Conservation (phyloP, 2,329 filamentous ascomycete genomes). For the Fusarium nodosum region DNA sequence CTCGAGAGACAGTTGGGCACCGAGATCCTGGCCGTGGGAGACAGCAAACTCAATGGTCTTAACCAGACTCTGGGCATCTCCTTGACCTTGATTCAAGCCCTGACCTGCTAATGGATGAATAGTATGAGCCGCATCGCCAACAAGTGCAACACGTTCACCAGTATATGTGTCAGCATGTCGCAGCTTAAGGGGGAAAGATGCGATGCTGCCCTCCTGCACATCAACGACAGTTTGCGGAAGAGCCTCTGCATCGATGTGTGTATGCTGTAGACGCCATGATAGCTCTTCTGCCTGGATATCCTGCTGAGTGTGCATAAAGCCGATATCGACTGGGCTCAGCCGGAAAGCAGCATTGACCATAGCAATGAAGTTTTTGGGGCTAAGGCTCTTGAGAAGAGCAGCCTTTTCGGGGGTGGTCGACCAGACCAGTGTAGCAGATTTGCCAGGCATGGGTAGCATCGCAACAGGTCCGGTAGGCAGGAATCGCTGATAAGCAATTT, state of each 20-base stretch:
- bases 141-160: slow-evolving; percentile 87
- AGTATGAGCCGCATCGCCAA: slow-evolving; percentile 95
- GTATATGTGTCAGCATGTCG: slow-evolving; percentile 96
- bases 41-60: slow-evolving; percentile 82
- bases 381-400: slow-evolving; percentile 80
- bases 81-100: slow-evolving; percentile 93
- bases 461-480: slow-evolving; percentile 92
- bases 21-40: slow-evolving; percentile 87
- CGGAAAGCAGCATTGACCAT: slow-evolving; percentile 96
- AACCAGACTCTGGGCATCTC: slow-evolving; percentile 84
- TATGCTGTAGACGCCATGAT: slow-evolving; percentile 84
- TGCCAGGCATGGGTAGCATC: slow-evolving; percentile 88
- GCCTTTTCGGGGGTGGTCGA: slow-evolving; percentile 88
- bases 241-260: slow-evolving; percentile 64
- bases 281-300: slow-evolving; percentile 79
- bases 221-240: slow-evolving; percentile 76
- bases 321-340: slow-evolving; percentile 81
- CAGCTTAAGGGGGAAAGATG: slow-evolving; percentile 91
- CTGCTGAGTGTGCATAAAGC: slow-evolving; percentile 79
- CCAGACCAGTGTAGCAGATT: slow-evolving; percentile 90
- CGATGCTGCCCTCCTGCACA: slow-evolving; percentile 83
- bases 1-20: slow-evolving; percentile 82
- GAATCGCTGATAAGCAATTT: slow-evolving; percentile 95
- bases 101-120: slow-evolving; percentile 95
- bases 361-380: slow-evolving; percentile 79